Conservation (phyloP, 495 filamentous ascomycete genomes). For the Aspergillus ostianus region DNA sequence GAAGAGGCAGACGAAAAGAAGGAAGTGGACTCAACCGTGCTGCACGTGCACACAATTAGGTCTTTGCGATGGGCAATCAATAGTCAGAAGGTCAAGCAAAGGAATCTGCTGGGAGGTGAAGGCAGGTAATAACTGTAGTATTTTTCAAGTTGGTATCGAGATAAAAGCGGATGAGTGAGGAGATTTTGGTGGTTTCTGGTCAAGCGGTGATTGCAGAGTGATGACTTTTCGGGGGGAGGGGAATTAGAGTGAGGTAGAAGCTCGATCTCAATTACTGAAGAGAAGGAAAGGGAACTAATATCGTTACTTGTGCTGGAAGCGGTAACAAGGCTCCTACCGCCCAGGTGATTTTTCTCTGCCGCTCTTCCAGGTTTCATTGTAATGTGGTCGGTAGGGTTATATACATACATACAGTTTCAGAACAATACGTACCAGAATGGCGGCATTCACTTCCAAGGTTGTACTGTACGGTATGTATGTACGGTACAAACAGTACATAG, state of each 20-base stretch:
- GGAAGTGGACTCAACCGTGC: neutral
- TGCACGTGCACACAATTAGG: neutral
- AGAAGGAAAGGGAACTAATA: no score
- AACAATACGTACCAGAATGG: no score
- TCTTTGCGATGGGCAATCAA: neutral
- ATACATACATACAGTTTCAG: no score
- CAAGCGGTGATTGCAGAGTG: neutral
- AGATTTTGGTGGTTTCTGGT: neutral
- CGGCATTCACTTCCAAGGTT: no score
- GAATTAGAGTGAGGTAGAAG: neutral
- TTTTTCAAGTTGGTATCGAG: neutral
- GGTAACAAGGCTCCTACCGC: neutral
- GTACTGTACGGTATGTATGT: no score
- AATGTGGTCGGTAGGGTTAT: neutral
- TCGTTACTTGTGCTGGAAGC: neutral
- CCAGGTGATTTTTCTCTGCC: neutral
- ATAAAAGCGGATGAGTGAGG: neutral
- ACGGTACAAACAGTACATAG: no score
- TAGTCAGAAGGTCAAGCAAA: neutral
- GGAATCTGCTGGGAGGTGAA: neutral
- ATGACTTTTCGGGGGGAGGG: neutral
- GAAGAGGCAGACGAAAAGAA: neutral
- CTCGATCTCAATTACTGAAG: neutral
- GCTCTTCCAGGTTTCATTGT: neutral
- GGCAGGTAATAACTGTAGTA: neutral